Base-by-base conservation (phyloP, 495 filamentous ascomycete genomes). In the Bathelium albidoporum region DNA sequence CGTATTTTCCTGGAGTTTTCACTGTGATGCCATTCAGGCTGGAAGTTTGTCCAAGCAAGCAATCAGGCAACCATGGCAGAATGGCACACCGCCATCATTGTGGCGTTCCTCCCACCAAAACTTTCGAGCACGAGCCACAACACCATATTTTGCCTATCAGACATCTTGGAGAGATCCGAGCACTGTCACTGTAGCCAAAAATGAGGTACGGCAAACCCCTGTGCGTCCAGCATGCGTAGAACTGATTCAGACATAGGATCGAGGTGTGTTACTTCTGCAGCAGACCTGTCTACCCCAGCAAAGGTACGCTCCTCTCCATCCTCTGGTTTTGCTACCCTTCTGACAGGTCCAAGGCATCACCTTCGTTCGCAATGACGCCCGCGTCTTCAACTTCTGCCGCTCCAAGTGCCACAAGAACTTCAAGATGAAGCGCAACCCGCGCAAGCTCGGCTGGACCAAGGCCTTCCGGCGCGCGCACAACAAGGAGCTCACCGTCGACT, bases 341-440 rank as follows among this genome's bases (percentile, higher is more conserved):
- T 20, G 12, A 26, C 59, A 10, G 9, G 7, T 26, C 32, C 11
- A 20, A 68, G 79, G 93, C 66, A 97, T 97, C 70, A 90, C 87
- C 65, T 90, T 90, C 72, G 85, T 89, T 64, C 83, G 87, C 69
- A 91, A 91, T 73, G 90, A 95, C 74, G 89, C 88, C 67, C 80
- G 81, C 70, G 77, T 79, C 60, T 89, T 89, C 76, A 76, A 80
- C 55, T 86, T 86, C 82, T 95, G 90, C 80, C 82, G 90, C 49
- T 85, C 81, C 64, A 97, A 96, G 81, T 96, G 92, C 81, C 90
- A 95, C 77, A 90, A 91, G 79, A 95, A 95, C 80, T 96, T 97
- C 85, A 96, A 96, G 79, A 96, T 95, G 90, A 96, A 97, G 86
- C 86, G 94, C 68, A 87, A 88, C 69, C 85, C 85, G n/a, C 79